Evolutionary conservation across 495 filamentous ascomycete genomes (phyloP), one percentile per base, ranked within the genome.

Genomic region (Jackrogersella multiformis): DNA sequence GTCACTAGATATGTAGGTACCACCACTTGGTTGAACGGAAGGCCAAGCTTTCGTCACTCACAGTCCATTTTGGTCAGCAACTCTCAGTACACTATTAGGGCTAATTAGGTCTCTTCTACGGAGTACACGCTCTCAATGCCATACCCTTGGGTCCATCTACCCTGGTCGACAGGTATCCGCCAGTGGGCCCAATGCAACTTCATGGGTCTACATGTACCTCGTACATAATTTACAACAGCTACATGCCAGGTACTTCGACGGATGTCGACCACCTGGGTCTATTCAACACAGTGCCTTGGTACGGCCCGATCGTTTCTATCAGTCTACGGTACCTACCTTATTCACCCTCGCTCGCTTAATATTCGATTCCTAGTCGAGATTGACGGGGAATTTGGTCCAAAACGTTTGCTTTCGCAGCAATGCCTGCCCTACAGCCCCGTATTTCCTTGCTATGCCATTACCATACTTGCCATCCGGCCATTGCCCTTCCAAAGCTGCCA

Each of bases 341-440:
- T 42, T 61, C 48, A 61, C 38, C 56, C 66, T 64, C 49, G 36
- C 24, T 68, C 65, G 61, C 61, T 70, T 66, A 70, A 48, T 56
- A 44, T 61, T 44, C 66, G 51, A 64, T 66, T 65, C 38, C 61
- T 32, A 53, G 61, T 57, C 53, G 55, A 65, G 61, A 65, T 62
- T 61, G 24, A 70, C 61, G 61, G 61, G 60, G 56, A 65, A 23
- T 56, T 28, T 42, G 26, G 7, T 38, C 15, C 34, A 55, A 45
- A 65, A 53, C 61, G 60, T 70, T 66, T 65, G 61, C 41, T 55
- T 44, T 66, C 32, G n/a, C 64, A 21, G 30, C 39, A 18, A 61
- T 56, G 56, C 67, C 67, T 66, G 61, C 66, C 61, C 56, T 69
- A 69, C 61, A 55, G 61, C 61, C 66, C 66, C 61, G 61, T 65